Base-by-base conservation (phyloP, 1,284 basidiomycete genomes). In the Grifola frondosa region DNA sequence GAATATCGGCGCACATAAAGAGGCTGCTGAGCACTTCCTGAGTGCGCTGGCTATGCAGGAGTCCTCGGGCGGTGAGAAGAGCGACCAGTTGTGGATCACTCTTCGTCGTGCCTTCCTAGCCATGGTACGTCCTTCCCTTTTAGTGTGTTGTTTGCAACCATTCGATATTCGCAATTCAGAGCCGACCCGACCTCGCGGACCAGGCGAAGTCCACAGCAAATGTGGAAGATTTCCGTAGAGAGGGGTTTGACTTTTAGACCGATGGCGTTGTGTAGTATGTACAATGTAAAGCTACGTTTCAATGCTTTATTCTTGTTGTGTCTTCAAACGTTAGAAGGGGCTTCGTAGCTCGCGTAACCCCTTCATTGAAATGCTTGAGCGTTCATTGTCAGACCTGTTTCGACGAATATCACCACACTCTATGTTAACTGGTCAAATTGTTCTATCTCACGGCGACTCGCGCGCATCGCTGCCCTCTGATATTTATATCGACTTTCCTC, bases 21-120 rank as follows among this genome's bases (percentile, higher is more conserved):
- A 99, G 70, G 96, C 97, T 0, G 92, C 92, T 3, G 97, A 99
- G 59, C 97, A 99, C 66, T 88, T 99, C 64, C 74, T 99, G 41
- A 88, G 91, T 45, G 97, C 93, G 0, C 71, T 99, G n/a, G 81
- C 81, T 2, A 73, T 97, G 56, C 96, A 85, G 62, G 79, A 84
- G 36, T 61, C 78, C 28, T 74, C 75, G 1, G 77, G 71, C 42
- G 79, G 75, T 29, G 80, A 82, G 45, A 88, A 88, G 36, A 91
- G 86, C 54, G 81, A 87, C 48, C 87, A 91, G 52, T 72, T 99
- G 21, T 98, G 95, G 96, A 78, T 80, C 46, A 98, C 96, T n/a
- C 76, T 99, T 21, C 78, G 91, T 45, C 78, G 95, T 31, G 84
- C 91, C 15, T 80, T 97, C 52, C 60, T 84, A 35, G 75, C 83